Evolutionary conservation across 768 basidiomycete species (phyloP).

Genomic region (Russula abietina): DNA sequence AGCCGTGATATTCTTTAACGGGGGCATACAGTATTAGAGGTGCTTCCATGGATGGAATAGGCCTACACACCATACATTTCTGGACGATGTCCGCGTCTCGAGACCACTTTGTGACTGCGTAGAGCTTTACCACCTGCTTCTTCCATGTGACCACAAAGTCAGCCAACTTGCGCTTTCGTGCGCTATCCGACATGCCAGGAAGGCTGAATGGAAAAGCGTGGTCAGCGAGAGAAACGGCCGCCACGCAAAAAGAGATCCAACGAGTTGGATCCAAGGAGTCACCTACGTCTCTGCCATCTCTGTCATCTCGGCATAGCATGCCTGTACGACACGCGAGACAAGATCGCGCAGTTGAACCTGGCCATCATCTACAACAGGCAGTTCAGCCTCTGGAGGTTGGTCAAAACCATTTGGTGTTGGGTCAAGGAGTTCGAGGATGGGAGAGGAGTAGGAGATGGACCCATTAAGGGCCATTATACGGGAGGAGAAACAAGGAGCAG

Average conservation of each 20-base stretch:
- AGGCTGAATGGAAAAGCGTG: constrained; percentile 31
- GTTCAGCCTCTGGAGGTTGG: constrained; percentile 51
- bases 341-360: constrained; percentile 70
- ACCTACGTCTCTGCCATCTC: constrained; percentile 84
- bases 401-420: constrained; percentile 32
- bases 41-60: not conserved
- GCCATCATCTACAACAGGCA: constrained; percentile 66
- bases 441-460: constrained; percentile 12
- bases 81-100: constrained; percentile 78
- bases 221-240: not conserved
- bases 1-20: constrained; percentile 69
- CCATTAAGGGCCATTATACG: constrained; percentile 20
- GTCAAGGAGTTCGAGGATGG: constrained; percentile 19
- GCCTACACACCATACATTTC: constrained; percentile 66
- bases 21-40: not conserved
- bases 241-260: not conserved
- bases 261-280: not conserved
- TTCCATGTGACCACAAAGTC: constrained; percentile 90
- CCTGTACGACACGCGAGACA: constrained; percentile 68
- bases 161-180: constrained; percentile 73
- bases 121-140: constrained; percentile 84
- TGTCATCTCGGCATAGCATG: constrained; percentile 75
- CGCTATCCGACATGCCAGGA: constrained; percentile 66
- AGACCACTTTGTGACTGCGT: constrained; percentile 83
- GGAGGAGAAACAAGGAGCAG: not conserved